These are phyloP conservation scores for Pulveroboletus frians DNA, from an alignment of 768 basidiomycete genomes.

Conservation along the genomic window DNA sequence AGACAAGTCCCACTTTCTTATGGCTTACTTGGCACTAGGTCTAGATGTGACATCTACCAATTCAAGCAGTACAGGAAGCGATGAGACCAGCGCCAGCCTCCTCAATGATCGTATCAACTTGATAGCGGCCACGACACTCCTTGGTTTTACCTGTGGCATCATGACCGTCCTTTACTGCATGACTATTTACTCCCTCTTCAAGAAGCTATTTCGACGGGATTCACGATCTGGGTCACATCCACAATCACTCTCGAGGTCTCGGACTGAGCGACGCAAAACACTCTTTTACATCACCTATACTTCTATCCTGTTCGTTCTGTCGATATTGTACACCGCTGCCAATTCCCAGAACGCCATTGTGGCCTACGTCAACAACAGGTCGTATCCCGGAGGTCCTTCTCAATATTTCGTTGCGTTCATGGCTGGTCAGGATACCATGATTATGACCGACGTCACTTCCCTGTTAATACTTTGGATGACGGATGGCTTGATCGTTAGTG, in stretches of 20 bases:
- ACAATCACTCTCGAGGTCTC: background rate
- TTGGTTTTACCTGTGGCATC: constrained; percentile 22
- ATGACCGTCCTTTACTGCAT: constrained; percentile 18
- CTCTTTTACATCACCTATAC: constrained; percentile 27
- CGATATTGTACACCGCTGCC: constrained; percentile 24
- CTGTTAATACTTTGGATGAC: constrained; percentile 30
- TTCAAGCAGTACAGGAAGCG: background rate
- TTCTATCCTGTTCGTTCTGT: constrained; percentile 23
- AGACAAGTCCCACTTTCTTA: constrained; percentile 1
- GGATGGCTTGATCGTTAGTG: constrained; percentile 26
- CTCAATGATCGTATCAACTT: constrained; percentile 23
- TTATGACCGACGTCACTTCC: constrained; percentile 20
- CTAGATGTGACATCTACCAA: constrained; percentile 10
- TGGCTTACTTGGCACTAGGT: constrained; percentile 2
- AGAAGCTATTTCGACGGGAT: constrained; percentile 11
- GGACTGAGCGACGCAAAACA: constrained; percentile 13
- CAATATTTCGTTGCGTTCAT: constrained; percentile 22
- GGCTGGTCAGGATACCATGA: constrained; percentile 20
- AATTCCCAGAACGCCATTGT: constrained; percentile 28
- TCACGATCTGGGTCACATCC: constrained; percentile 5
- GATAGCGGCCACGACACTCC: constrained; percentile 22
- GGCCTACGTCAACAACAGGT: constrained; percentile 27
- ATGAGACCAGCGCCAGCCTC: constrained; percentile 4
- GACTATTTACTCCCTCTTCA: constrained; percentile 17
- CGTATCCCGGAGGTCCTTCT: constrained; percentile 24